Base-by-base conservation (phyloP, 352 stramenopile species). In the Globisporangium cystogenes region DNA sequence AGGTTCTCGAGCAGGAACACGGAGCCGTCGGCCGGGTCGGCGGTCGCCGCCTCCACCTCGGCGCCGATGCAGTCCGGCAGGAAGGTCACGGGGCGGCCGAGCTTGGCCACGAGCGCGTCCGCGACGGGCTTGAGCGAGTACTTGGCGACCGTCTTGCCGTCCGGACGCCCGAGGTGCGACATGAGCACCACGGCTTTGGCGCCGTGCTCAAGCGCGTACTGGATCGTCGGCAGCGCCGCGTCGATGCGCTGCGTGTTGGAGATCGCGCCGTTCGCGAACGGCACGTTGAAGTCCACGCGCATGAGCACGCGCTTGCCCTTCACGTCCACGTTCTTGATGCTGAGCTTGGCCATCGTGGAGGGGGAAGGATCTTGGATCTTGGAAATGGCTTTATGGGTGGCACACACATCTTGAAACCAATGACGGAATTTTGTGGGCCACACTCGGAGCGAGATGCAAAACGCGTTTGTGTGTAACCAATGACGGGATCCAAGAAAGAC, bases 261-360 rank as follows among this genome's bases (percentile, higher is more conserved):
- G 54, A 98, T 92, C 59, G 96, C 96, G 57, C 93, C 97, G 68
- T 96, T 90, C 18, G 83, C 74, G 63, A 99, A 97, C 16, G 98
- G 98, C 40, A 99, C 97, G 74, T 99, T 99, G 61, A 99, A 98
- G 83, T 99, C 98, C 57, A 98, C 98, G 67, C 98, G 93, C 56
- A 99, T 96, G 54, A 99, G 87, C 57, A 99, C 97, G 72, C 96
- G 97, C 83, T 99, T 98, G 78, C 88, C 95, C 74, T 96, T 93
- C 55, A 98, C 78, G 67, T 98, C 91, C 49, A 93, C 86, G 64
- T 98, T 94, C 64, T 95, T 84, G 62, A 98, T 84, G 67, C 78
- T 92, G 59, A 92, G 74, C 67, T 95, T 95, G 51, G 78, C 65
- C 83, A 94, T 93, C 15, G 39, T 83, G 12, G 4, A 33, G 16